phyloP scores from a whole-genome alignment of 495 filamentous ascomycete species.

The Xylaria castorea region DNA sequence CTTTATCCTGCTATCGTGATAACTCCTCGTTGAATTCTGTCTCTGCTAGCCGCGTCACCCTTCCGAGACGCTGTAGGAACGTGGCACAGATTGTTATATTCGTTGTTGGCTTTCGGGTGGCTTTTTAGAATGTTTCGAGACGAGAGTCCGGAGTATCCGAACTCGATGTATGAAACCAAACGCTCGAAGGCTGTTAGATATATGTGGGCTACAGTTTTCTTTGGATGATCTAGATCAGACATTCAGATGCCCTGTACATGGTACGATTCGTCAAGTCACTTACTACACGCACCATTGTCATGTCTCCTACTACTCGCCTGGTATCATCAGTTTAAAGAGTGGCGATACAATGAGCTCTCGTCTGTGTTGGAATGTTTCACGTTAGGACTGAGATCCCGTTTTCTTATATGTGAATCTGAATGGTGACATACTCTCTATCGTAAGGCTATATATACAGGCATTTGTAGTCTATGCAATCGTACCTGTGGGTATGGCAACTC shows the following conservation, averaged over 20 bases:
- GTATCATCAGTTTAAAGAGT: not conserved
- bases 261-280: not conserved
- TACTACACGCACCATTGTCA: not conserved
- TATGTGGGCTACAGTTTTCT: not conserved
- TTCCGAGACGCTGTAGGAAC: not conserved
- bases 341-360: not conserved
- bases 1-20: not conserved
- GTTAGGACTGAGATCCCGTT: not conserved
- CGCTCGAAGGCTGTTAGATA: not conserved
- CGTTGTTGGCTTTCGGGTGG: not conserved
- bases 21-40: not conserved
- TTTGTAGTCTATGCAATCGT: not conserved
- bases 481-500: not conserved
- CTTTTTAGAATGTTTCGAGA: not conserved
- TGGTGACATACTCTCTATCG: not conserved
- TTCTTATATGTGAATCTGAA: not conserved
- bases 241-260: not conserved
- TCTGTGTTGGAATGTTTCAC: too few species aligned
- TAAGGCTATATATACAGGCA: not conserved
- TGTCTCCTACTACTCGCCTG: not conserved
- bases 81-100: not conserved
- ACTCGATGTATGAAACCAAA: not conserved
- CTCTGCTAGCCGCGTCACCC: not conserved
- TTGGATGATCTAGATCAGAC: not conserved
- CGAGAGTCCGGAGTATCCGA: not conserved